Base-by-base conservation (phyloP, 73 alveolate species). In the Symbiodinium pilosum region DNA sequence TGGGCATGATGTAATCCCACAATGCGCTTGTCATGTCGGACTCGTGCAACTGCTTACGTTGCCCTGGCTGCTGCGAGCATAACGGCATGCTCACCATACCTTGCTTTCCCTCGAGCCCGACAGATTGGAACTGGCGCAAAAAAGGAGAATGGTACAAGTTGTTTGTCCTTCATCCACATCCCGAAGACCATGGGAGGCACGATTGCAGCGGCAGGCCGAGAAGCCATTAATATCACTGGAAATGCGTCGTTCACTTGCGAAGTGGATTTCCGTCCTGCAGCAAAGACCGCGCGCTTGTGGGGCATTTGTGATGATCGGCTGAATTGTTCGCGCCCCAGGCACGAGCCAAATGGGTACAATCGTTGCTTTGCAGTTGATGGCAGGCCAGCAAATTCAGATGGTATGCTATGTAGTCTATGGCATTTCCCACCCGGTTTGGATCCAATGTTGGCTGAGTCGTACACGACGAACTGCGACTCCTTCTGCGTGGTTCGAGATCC, bases 171-270 rank as follows among this genome's bases (percentile, higher is more conserved):
- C 44, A 71, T 71, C 41, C 84, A 71, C 44, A 71, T 71, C 41
- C 84, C 84, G 42, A 71, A 71, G 44, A 71, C 38, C 84, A 71
- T 71, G 84, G 84, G 84, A 20, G 84, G 84, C 41, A 71, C 84
- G 6, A 34, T 71, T 71, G 84, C 24, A 30, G 41, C 24, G 24
- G 84, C 84, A 7, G 3, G 28, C 26, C 24, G 12, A 36, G 41
- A n/a, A 20, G 84, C 84, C n/a, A n/a, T 21, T 30, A 34, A 20
- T 24, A 34, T 71, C 18, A 24, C 24, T 4, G 18, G 42, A 71
- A 34, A 36, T 28, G 28, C 38, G 18, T 24, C 28, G 41, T 20
- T 28, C n/a, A 71, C 39, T 26, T 71, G 84, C n/a, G 84, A 36
- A 8, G 84, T 34, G 38, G 84, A 36, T 24, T 8, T 7, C 16